Base-by-base conservation (phyloP, 352 stramenopile species). In the Phytophthora capsici region DNA sequence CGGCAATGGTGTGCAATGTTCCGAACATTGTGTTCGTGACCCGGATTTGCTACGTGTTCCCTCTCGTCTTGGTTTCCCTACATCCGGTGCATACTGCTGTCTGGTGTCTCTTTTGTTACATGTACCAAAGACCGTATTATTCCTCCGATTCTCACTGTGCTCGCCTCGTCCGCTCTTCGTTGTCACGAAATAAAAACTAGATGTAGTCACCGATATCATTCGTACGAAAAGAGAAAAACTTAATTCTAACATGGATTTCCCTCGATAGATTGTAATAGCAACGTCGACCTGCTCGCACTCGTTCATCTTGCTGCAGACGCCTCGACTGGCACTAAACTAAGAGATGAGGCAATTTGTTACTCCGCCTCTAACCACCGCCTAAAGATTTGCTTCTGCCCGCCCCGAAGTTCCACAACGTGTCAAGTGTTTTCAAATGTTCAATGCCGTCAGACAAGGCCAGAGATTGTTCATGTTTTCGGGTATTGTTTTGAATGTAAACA, bases 381-480 rank as follows among this genome's bases (percentile, higher is more conserved):
- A 8, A 16, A 20, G 53, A 48, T 49, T 32, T 55, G 9, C 22
- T 57, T 20, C 36, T 4, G 13, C 25, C 25, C 25, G 25, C 25
- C 25, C 7, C 25, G 4, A 28, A 28, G 8, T 14, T 34, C 43
- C 22, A 49, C 12, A 49, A 49, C 14, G n/a, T 43, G 36, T 22
- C 36, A 19, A 34, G 28, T 34, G 8, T 41, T 41, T 43, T 25
- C 41, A 52, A 49, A n/a, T 41, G 30, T 48, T 46, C 44, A 62
- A 41, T 30, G 14, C 22, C 6, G n/a, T 41, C 57, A 52, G 48
- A 59, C 41, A 30, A 44, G 57, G 40, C 36, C 19, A 52, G 45
- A 45, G 2, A 16, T 36, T 69, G 52, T 69, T 69, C 60, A 63
- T 63, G 43, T 20, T 41, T 38, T 26, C 23, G n/a, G 17, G 32